These are phyloP conservation scores for Lactarius hengduanensis DNA, from an alignment of 768 basidiomycete species.

Conservation along the genomic window DNA sequence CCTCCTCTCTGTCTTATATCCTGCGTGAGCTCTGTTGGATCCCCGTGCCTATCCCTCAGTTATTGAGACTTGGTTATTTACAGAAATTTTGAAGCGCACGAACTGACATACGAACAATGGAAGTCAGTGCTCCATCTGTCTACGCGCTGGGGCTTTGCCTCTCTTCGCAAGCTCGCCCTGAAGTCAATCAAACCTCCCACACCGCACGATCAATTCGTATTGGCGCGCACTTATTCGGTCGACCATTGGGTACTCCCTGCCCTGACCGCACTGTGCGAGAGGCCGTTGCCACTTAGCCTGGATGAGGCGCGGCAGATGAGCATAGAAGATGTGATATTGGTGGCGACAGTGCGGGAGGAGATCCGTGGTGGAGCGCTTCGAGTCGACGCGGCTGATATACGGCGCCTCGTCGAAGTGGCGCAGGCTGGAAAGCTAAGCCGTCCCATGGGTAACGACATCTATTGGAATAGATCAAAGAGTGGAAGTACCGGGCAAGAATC, in stretches of 20 bases:
- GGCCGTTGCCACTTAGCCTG: slow-evolving; percentile 1
- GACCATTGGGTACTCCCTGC: slow-evolving; percentile 18
- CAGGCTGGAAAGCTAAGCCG: neutral
- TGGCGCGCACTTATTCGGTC: slow-evolving; percentile 19
- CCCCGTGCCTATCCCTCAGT: neutral
- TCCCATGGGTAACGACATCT: neutral
- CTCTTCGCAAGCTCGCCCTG: slow-evolving; percentile 29
- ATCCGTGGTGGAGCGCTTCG: slow-evolving; percentile 10
- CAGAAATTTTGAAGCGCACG: slow-evolving; percentile 7
- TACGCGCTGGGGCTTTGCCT: slow-evolving; percentile 35
- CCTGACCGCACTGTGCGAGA: slow-evolving; percentile 12
- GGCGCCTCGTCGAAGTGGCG: neutral
- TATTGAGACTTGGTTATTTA: neutral
- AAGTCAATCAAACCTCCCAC: slow-evolving; percentile 3
- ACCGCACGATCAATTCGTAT: slow-evolving; percentile 13
- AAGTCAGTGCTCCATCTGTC: slow-evolving; percentile 33
- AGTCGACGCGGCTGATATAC: neutral
- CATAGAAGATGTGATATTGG: slow-evolving; percentile 22
- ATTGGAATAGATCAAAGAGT: too few species aligned
- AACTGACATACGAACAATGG: slow-evolving; percentile 30
- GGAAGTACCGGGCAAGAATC: too few species aligned
- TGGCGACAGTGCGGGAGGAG: slow-evolving; percentile 18
- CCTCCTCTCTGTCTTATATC: slow-evolving; percentile 28
- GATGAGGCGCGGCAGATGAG: slow-evolving; percentile 15
- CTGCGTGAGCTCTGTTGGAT: slow-evolving; percentile 14